Evolutionary conservation across 1,284 basidiomycete species (phyloP).

Genomic region (Waitea zeae): DNA sequence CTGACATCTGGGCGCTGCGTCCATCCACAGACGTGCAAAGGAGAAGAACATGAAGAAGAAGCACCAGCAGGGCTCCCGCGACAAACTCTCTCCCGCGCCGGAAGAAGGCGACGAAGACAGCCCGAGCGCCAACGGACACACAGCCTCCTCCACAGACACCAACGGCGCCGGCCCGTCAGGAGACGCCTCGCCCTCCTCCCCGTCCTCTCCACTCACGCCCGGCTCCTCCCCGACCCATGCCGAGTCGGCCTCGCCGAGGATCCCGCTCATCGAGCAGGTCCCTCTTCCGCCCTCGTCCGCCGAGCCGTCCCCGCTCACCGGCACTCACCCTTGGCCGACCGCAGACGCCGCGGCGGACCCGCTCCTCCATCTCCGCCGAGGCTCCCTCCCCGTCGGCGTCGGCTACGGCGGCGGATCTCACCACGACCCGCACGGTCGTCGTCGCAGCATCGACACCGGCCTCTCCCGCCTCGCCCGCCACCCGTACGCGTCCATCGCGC

Average conservation of each 20-base stretch:
- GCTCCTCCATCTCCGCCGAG: conserved; percentile 6
- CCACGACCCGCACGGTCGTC: conserved; percentile 17
- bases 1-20: too few species aligned
- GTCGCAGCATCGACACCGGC: conserved; percentile 42
- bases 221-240: not conserved
- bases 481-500: conserved; percentile 41
- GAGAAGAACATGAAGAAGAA: conserved; percentile 42
- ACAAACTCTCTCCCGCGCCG: not conserved
- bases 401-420: conserved; percentile 2
- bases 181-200: conserved; percentile 1
- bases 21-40: conserved; percentile 49
- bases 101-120: conserved; percentile 1
- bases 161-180: not conserved
- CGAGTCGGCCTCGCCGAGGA: not conserved
- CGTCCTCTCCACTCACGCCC: not conserved
- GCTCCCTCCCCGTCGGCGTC: conserved; percentile 4
- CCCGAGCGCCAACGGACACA: not conserved
- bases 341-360: not conserved
- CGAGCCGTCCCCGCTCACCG: not conserved
- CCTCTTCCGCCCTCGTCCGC: not conserved
- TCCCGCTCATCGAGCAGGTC: not conserved
- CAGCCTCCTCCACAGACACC: not conserved
- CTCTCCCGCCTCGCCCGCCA: conserved; percentile 41
- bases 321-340: not conserved
- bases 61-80: not conserved